A percentile compares a stretch with the other conserved stretches of the same genome.
phyloP scores from a whole-genome alignment of 768 basidiomycete genomes.

The Tylopilus sp. region DNA sequence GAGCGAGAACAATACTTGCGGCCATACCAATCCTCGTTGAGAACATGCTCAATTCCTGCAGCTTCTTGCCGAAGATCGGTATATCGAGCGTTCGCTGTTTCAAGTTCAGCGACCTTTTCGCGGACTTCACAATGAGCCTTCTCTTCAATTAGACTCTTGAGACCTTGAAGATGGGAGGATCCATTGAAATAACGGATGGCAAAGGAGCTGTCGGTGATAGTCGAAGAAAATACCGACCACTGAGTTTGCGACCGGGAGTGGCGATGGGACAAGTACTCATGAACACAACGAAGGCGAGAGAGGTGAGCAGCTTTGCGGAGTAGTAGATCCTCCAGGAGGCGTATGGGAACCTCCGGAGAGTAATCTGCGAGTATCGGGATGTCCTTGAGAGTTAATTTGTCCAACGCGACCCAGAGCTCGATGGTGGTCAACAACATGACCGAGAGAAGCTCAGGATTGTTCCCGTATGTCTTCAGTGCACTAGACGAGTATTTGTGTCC shows the following conservation, averaged over 20 bases:
- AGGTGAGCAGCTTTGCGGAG: slow-evolving; percentile 29
- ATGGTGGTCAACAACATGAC: slow-evolving; percentile 39
- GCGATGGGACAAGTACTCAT: slow-evolving; percentile 34
- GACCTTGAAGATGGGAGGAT: slow-evolving; percentile 19
- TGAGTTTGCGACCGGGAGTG: slow-evolving; percentile 9
- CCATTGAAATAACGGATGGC: slow-evolving; percentile 34
- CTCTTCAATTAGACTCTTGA: slow-evolving; percentile 32
- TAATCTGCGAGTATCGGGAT: slow-evolving; percentile 30
- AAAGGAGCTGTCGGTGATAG: slow-evolving; percentile 22
- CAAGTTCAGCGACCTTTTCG: slow-evolving; percentile 30
- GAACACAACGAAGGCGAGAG: slow-evolving; percentile 23
- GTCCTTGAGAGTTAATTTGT: slow-evolving; percentile 18
- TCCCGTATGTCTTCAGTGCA: slow-evolving; percentile 25
- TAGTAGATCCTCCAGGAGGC: slow-evolving; percentile 27
- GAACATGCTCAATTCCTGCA: slow-evolving; percentile 2
- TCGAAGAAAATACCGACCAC: slow-evolving; percentile 35
- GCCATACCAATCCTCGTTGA: neutral
- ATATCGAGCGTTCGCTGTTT: slow-evolving; percentile 19
- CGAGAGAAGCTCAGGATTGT: slow-evolving; percentile 39
- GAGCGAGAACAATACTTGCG: neutral
- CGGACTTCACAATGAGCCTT: slow-evolving; percentile 18
- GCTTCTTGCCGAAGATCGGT: slow-evolving; percentile 10
- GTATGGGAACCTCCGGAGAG: slow-evolving; percentile 31
- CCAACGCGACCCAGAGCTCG: slow-evolving; percentile 40
- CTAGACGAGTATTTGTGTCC: slow-evolving; percentile 27